phyloP scores from a whole-genome alignment of 163 green algal genomes.

The Scenedesmus sp. region DNA sequence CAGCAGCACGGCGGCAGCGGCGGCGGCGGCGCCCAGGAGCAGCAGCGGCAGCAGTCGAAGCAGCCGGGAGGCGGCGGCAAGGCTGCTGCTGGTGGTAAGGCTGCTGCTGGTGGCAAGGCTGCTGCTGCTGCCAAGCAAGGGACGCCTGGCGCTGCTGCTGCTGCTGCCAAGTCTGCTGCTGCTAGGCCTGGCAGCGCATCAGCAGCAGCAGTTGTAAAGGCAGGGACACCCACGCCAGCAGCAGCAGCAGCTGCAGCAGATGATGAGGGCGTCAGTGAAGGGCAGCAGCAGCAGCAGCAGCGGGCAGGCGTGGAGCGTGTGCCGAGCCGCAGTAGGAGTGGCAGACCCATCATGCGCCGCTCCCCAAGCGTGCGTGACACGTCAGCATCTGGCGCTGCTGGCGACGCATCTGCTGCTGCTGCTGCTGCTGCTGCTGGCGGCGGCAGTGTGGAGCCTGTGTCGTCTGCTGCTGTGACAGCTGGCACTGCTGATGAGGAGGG shows the following conservation, averaged over 20 bases:
- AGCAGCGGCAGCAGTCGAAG: slow-evolving; percentile 14
- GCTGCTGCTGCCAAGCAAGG: not conserved
- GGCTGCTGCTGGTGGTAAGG: not conserved
- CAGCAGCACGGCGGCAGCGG: slow-evolving; percentile 5
- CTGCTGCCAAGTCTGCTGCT: not conserved
- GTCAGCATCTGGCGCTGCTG: not conserved
- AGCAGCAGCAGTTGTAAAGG: not conserved
- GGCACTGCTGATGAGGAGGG: not conserved
- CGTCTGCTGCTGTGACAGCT: not conserved
- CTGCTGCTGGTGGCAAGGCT: not conserved
- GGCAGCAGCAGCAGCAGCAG: not conserved
- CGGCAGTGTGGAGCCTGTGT: not conserved
- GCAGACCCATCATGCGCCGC: not conserved
- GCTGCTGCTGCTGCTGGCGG: not conserved
- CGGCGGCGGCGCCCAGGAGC: not conserved
- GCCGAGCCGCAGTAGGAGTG: not conserved
- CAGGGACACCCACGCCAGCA: not conserved
- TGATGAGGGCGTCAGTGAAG: not conserved
- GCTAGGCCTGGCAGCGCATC: not conserved
- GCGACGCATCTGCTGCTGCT: not conserved
- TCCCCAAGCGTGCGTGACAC: not conserved
- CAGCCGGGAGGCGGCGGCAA: not conserved
- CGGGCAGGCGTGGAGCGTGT: not conserved
- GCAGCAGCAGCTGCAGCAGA: slow-evolving; percentile 2
- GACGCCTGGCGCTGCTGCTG: not conserved